Conservation (phyloP, 495 filamentous ascomycete genomes). For the Penicillium flavigenum region DNA sequence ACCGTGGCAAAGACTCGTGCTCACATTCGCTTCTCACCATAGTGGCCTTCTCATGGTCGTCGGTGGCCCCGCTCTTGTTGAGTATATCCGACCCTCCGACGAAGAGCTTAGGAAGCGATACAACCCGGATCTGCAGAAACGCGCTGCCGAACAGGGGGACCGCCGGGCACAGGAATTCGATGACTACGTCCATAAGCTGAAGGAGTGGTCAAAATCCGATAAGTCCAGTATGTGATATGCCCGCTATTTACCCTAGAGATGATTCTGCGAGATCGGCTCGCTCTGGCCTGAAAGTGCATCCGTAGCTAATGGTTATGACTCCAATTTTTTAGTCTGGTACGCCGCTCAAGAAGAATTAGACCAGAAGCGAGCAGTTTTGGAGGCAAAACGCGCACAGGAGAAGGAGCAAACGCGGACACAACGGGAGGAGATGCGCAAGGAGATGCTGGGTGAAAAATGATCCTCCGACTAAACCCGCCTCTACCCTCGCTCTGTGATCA, state of each 20-base stretch:
- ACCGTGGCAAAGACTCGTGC: slow-evolving; percentile 2
- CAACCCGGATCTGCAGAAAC: slow-evolving; percentile 88
- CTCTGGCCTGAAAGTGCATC: neutral
- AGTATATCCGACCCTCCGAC: slow-evolving; percentile 78
- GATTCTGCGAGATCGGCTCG: neutral
- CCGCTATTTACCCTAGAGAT: neutral
- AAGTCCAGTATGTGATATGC: slow-evolving; percentile 65
- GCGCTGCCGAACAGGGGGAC: slow-evolving; percentile 70
- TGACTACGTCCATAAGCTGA: slow-evolving; percentile 77
- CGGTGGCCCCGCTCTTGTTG: slow-evolving; percentile 82
- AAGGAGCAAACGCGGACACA: slow-evolving; percentile 53
- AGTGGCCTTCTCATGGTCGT: slow-evolving; percentile 69
- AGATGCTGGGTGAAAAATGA: slow-evolving; percentile 44
- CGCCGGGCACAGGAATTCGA: slow-evolving; percentile 80
- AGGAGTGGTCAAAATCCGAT: slow-evolving; percentile 84
- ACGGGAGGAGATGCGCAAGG: slow-evolving; percentile 57
- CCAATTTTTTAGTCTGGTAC: slow-evolving; percentile 62
- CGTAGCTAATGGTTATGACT: slow-evolving; percentile 10
- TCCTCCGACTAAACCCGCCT: neutral
- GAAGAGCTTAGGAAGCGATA: slow-evolving; percentile 92
- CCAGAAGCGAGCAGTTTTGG: slow-evolving; percentile 34
- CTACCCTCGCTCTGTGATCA: neutral
- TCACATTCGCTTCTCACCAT: slow-evolving; percentile 16
- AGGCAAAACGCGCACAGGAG: slow-evolving; percentile 51
- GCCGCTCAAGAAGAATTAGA: slow-evolving; percentile 67